Percentiles rank a stretch among this genome's conserved stretches.
Evolutionary conservation across 495 filamentous ascomycete species (phyloP).

Genomic region (Apiosordaria backusii): DNA sequence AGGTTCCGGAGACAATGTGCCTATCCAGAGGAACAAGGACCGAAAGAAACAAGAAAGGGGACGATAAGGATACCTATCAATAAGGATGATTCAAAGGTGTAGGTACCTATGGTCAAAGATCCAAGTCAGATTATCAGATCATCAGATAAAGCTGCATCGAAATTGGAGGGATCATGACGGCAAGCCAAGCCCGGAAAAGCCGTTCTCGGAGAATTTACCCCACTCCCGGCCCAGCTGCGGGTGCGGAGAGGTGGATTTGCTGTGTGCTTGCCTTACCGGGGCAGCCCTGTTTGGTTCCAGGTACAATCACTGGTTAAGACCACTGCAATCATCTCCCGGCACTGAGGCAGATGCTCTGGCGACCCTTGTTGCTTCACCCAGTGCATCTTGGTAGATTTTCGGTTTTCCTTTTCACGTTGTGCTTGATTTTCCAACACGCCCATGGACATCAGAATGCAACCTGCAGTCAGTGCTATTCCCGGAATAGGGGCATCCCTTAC

Average conservation of each 20-base stretch:
- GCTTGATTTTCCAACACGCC: too few species aligned
- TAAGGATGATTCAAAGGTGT: too few species aligned
- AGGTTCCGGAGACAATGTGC: not conserved
- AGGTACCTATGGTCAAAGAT: too few species aligned
- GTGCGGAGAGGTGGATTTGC: not conserved
- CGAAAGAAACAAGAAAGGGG: not conserved
- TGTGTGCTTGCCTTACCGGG: not conserved
- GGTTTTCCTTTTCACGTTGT: too few species aligned
- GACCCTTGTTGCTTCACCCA: too few species aligned
- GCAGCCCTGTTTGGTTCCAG: not conserved
- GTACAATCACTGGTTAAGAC: not conserved
- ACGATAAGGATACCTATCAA: not conserved
- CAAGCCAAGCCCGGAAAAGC: constrained; percentile 1
- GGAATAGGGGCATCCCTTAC: not conserved
- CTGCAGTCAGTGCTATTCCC: not conserved
- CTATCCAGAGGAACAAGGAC: not conserved
- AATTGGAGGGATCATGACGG: not conserved
- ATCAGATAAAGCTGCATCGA: not conserved
- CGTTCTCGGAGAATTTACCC: constrained; percentile 2
- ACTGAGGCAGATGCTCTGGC: too few species aligned
- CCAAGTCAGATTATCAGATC: not conserved
- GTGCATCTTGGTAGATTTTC: too few species aligned
- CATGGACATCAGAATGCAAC: not conserved
- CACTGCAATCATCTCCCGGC: too few species aligned
- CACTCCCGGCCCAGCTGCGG: not conserved